Percentiles rank a stretch among this genome's conserved stretches.
Conservation (phyloP, 2,329 filamentous ascomycete genomes). For the Colletotrichum sp. region DNA sequence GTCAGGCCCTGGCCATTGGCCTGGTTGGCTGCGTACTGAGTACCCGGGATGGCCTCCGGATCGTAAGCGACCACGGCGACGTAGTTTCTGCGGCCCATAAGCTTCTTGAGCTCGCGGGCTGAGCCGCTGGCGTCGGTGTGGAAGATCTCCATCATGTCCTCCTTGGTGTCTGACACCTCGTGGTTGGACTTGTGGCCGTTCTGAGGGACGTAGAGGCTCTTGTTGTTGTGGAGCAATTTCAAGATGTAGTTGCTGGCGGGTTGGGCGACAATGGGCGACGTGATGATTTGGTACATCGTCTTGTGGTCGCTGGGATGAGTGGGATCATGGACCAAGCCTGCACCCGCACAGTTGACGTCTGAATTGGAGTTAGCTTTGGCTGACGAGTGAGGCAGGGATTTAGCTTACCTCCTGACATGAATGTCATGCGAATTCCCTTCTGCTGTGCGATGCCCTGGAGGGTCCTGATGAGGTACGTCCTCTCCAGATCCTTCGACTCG, state of each 20-base stretch:
- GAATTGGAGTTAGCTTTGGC: constrained; percentile 25
- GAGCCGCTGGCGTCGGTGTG: constrained; percentile 89
- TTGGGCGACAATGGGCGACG: constrained; percentile 88
- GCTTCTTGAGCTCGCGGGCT: constrained; percentile 81
- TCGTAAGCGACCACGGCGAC: constrained; percentile 94
- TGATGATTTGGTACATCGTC: constrained; percentile 99
- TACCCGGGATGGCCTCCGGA: constrained; percentile 68
- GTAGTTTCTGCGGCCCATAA: constrained; percentile 95
- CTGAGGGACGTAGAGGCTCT: constrained; percentile 85
- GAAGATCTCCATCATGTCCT: constrained; percentile 99
- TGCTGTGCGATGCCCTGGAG: constrained; percentile 94
- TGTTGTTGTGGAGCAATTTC: constrained; percentile 95
- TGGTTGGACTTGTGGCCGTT: constrained; percentile 83
- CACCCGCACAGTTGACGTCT: constrained; percentile 90
- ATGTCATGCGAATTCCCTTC: constrained; percentile 95
- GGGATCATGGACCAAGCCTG: constrained; percentile 93
- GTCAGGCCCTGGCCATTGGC: constrained; percentile 50
- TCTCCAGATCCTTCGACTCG: constrained; percentile 94
- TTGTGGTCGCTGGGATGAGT: constrained; percentile 92
- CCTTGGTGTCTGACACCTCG: constrained; percentile 88
- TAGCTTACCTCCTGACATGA: constrained; percentile 80
- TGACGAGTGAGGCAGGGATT: background rate
- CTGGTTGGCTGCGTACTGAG: constrained; percentile 34
- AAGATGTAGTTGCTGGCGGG: constrained; percentile 86
- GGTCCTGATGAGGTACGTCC: constrained; percentile 95